phyloP scores from a whole-genome alignment of 176 grass and related monocot species.

The Bromus sterilis region DNA sequence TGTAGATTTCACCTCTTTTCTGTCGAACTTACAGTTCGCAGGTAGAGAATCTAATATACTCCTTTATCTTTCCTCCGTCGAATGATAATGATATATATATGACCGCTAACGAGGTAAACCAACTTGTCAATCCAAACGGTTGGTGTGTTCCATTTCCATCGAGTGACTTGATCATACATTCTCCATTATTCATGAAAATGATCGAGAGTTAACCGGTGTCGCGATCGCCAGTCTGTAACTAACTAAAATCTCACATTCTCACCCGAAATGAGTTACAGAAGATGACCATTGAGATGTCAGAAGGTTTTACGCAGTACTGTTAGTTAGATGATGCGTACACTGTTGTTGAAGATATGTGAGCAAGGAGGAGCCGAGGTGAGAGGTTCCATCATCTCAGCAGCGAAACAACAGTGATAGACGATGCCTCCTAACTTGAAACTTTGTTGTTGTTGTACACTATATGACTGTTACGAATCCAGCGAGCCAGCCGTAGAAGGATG shows the following conservation, averaged over 20 bases:
- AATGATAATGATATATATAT: neutral
- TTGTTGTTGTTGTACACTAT: neutral
- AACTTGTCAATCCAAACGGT: neutral
- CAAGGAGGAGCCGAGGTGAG: neutral
- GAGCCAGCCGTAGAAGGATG: too few relatives aligned
- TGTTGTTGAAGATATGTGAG: too few relatives aligned
- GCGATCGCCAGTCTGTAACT: neutral
- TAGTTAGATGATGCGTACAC: too few relatives aligned
- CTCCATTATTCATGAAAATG: neutral
- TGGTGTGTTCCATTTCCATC: neutral
- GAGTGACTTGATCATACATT: neutral
- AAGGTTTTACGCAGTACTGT: neutral
- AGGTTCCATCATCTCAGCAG: neutral
- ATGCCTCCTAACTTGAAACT: neutral
- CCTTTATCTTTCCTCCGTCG: neutral
- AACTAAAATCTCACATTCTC: neutral
- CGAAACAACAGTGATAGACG: slow-evolving; percentile 2
- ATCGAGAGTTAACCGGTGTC: neutral
- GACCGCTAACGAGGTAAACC: neutral
- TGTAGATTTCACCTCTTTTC: neutral
- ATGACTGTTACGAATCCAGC: too few relatives aligned
- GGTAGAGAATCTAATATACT: neutral
- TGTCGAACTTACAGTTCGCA: neutral
- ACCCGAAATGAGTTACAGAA: neutral
- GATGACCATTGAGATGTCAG: too few relatives aligned